Evolutionary conservation across 2,329 filamentous ascomycete genomes (phyloP), one percentile per base, ranked within the genome.

Genomic region (Delphinella strobiligena): DNA sequence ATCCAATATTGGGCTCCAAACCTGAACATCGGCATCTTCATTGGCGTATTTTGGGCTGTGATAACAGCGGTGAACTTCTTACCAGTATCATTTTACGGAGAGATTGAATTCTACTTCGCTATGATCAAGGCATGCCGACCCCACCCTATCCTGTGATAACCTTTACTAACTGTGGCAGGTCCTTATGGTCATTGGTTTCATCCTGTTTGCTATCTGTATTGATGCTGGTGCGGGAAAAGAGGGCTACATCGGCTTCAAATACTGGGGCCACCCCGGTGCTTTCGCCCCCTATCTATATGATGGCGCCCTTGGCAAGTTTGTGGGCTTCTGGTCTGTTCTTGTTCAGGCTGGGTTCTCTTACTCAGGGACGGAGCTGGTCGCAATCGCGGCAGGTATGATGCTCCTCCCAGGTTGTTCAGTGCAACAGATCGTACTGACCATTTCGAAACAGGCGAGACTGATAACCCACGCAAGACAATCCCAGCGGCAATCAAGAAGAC

Each of bases 171-270:
- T 27, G 22, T 7, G 7, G 22, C 12, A 27, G 22, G 63, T 72
- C 38, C 58, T 72, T 37, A 67, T 68, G 14, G 60, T 73, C 38
- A 47, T 71, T 19, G 71, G 70, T 10, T 60, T 60, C 47, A 44
- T 60, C 19, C 51, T 59, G 43, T 55, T 67, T 37, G 62, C 57
- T 15, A 52, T 63, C 57, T 54, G 64, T 51, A 62, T 50, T 47
- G 54, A 57, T 34, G 55, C 55, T n/a, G 56, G 55, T 31, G 64
- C 61, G 0, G 59, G 72, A 42, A 53, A 66, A 45, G 58, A 67
- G 47, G 71, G 73, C 30, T 76, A 79, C 52, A 67, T 80, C 15
- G 76, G 78, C 19, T 75, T 71, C 34, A 65, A 70, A 33, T 77
- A 71, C 56, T 58, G 56, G 53, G 42, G 73, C 36, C 40, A 48